Evolutionary conservation across 345 rosid species (phyloP), one percentile per base, ranked within the genome.

Genomic region (Corymbia maculata): DNA sequence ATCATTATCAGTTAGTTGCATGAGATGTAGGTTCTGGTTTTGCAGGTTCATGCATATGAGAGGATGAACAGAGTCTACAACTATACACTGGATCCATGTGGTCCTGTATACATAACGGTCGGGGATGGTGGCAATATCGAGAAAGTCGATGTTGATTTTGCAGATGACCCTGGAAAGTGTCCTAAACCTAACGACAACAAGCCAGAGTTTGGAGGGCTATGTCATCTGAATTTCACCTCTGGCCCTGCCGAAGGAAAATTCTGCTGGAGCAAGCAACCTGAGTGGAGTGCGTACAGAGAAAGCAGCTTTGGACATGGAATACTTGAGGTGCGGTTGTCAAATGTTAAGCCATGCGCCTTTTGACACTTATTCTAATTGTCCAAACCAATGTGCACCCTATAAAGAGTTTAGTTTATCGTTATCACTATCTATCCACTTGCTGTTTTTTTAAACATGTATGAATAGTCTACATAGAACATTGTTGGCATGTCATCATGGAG

Each of bases 121-220:
- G 99, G 98, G 88, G 99, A 97, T 90, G 96, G 96, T 52, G 99
- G 99, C 61, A 95, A 97, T 88, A 95, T 95, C 21, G 99, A 97
- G 91, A 88, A 96, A 89, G 92, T 96, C 53, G 95, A 93, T 44
- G 95, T 97, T 0, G 94, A 94, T 80, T 92, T 91, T 89, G 98
- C 98, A 42, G 98, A 96, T 88, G 95, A 96, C 59, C 94, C 94
- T 79, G 97, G 94, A 85, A 95, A 95, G 85, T 95, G 98, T 88
- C 99, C 99, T 84, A 92, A 96, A 6, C 90, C 96, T 11, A 89
- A 88, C 52, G 95, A 94, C 87, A 95, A 95, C 89, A 42, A 80
- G 26, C 98, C 97, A 0, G 98, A 97, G 92, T 89, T 94, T 16
- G 97, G 98, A 79, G 94, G 95, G 42, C 86, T 93, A 21, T 97